These are phyloP conservation scores for Metschnikowia shivogae DNA, from an alignment of 805 yeast genomes.

Conservation along the genomic window DNA sequence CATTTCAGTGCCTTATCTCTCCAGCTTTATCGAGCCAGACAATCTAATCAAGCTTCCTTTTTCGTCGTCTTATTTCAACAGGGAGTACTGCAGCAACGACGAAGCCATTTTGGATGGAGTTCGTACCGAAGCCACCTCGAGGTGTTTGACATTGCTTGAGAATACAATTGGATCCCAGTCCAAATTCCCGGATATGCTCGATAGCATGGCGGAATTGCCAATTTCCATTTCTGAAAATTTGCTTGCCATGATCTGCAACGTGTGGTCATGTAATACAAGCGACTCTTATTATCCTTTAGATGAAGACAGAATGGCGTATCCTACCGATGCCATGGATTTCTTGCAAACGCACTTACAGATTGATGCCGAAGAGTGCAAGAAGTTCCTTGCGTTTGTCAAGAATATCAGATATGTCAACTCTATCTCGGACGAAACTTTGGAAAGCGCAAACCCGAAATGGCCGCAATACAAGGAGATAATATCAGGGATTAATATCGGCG, in stretches of 20 bases:
- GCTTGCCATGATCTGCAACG: constrained; percentile 5
- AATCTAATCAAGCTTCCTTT: constrained; percentile 8
- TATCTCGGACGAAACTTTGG: constrained; percentile 2
- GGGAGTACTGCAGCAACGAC: constrained; percentile 13
- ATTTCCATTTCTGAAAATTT: constrained; percentile 5
- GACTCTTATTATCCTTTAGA: constrained; percentile 11
- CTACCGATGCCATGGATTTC: constrained; percentile 8
- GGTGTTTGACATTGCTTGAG: constrained; percentile 5
- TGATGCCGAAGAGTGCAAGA: not conserved
- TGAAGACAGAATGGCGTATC: constrained; percentile 11
- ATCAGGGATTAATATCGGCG: constrained; percentile 1
- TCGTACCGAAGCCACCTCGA: constrained; percentile 5
- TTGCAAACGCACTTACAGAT: constrained; percentile 3
- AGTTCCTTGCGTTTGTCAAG: constrained; percentile 4
- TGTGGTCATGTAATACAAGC: constrained; percentile 8
- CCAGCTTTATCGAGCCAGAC: constrained; percentile 2
- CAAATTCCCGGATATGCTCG: not conserved
- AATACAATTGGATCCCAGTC: constrained; percentile 11
- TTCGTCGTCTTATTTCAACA: constrained; percentile 8
- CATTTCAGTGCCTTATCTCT: constrained; percentile 1
- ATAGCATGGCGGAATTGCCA: constrained; percentile 9
- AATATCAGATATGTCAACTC: constrained; percentile 2
- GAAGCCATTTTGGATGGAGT: constrained; percentile 7
- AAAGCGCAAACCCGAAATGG: constrained; percentile 7
- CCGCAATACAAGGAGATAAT: constrained; percentile 2